Evolutionary conservation across 2,329 filamentous ascomycete genomes (phyloP).

Genomic region (Lachnellula hyalina): DNA sequence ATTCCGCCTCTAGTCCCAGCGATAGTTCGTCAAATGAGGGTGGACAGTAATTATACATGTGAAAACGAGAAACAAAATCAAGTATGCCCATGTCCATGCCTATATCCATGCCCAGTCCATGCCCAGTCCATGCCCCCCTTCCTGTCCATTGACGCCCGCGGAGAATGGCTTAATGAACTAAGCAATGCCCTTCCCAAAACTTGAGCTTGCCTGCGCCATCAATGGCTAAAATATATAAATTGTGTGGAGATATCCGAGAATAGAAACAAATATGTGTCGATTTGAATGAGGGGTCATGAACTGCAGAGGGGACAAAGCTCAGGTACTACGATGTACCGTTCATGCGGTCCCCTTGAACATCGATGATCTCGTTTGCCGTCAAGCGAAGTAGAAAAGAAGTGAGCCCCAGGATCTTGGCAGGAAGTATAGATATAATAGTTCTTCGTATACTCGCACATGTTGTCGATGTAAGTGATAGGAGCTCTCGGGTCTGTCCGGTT

Average conservation of each 20-base stretch:
- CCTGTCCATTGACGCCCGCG: conserved; percentile 17
- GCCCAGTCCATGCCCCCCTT: neutral
- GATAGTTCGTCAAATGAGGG: conserved; percentile 1
- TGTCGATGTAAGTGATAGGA: conserved; percentile 10
- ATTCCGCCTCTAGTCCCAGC: conserved; percentile 14
- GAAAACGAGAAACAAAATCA: conserved; percentile 4
- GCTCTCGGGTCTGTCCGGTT: neutral
- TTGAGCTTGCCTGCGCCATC: neutral
- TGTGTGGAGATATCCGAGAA: neutral
- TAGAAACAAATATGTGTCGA: conserved; percentile 1
- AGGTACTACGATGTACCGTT: conserved; percentile 66
- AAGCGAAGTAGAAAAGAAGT: conserved; percentile 65
- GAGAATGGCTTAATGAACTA: conserved; percentile 7
- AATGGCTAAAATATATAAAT: neutral
- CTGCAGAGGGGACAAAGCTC: conserved; percentile 54
- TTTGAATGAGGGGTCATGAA: conserved; percentile 5
- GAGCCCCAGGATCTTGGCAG: conserved; percentile 62
- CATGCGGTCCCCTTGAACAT: conserved; percentile 62
- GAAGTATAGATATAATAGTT: conserved; percentile 74
- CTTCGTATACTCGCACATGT: conserved; percentile 59
- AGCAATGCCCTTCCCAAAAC: conserved; percentile 6
- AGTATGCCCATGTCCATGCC: neutral
- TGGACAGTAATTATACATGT: conserved; percentile 8
- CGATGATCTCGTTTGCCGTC: conserved; percentile 57
- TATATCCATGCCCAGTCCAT: neutral